Evolutionary conservation across 164 flowering plant species (phyloP).

Genomic region (Tinospora cordifolia): DNA sequence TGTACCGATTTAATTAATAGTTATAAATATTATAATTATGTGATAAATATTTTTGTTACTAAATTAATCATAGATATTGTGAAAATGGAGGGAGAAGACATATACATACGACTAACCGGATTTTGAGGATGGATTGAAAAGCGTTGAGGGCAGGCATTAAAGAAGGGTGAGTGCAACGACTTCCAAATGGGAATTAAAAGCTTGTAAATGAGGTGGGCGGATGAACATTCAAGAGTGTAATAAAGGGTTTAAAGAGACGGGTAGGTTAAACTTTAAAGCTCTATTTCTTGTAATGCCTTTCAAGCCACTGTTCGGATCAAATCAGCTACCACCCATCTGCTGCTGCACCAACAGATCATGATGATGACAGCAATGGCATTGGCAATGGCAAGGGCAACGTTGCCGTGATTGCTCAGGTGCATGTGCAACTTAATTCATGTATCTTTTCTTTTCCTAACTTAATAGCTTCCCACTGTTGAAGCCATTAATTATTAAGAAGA

Average conservation of each 20-base stretch:
- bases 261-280: conserved; percentile 44
- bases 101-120: not conserved
- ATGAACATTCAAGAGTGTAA: conserved; percentile 23
- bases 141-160: not conserved
- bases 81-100: not conserved
- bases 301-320: not conserved
- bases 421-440: conserved; percentile 26
- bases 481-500: conserved; percentile 9
- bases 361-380: not conserved
- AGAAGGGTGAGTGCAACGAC: not conserved
- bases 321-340: not conserved
- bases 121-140: not conserved
- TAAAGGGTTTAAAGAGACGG: conserved; percentile 38
- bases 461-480: not conserved
- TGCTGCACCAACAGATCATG: conserved; percentile 21
- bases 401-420: conserved; percentile 14
- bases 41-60: too few species aligned
- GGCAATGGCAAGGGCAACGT: conserved; percentile 27
- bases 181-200: conserved; percentile 27
- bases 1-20: not conserved
- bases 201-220: conserved; percentile 41
- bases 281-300: conserved; percentile 8
- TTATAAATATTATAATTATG: too few species aligned
- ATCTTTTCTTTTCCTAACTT: conserved; percentile 25
- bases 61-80: not conserved